phyloP scores from a whole-genome alignment of 2,329 filamentous ascomycete genomes.

The Neonectria hederae region DNA sequence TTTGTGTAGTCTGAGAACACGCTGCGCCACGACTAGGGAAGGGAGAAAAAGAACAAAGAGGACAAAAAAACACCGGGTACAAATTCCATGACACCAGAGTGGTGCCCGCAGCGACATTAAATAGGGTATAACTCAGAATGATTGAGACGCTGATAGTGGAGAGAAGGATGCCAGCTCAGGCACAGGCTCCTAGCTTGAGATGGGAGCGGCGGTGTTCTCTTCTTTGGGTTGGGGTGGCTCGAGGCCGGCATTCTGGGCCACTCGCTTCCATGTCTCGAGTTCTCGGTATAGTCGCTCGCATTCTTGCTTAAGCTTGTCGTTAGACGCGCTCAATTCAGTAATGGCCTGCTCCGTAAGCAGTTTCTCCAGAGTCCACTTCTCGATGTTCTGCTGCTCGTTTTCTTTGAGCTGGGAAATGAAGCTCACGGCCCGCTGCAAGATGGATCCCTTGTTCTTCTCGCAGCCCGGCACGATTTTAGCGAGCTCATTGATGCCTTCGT shows the following conservation, averaged over 20 bases:
- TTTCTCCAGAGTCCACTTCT: conserved; percentile 94
- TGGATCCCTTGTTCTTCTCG: conserved; percentile 99
- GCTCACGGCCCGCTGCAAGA: conserved; percentile 89
- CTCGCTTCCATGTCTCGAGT: conserved; percentile 80
- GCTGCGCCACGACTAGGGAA: conserved; percentile 15
- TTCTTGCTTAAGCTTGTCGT: conserved; percentile 86
- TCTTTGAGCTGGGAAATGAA: conserved; percentile 96
- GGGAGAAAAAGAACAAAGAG: conserved; percentile 12
- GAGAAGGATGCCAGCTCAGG: conserved; percentile 30
- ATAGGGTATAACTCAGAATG: conserved; percentile 39
- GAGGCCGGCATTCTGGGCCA: conserved; percentile 69
- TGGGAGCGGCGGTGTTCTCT: conserved; percentile 41
- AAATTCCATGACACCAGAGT: conserved; percentile 12
- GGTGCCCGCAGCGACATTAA: conserved; percentile 24
- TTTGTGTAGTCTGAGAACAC: conserved; percentile 11
- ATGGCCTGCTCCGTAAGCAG: conserved; percentile 89
- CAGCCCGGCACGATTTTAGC: conserved; percentile 97
- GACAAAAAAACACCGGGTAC: conserved; percentile 23
- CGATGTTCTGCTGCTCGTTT: conserved; percentile 92
- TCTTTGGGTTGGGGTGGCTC: conserved; percentile 53
- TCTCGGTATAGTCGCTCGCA: conserved; percentile 82
- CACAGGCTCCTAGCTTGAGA: conserved; percentile 42
- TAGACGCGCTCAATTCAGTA: conserved; percentile 84
- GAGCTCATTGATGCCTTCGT: conserved; percentile 97
- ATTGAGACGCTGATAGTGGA: conserved; percentile 8